phyloP scores from a whole-genome alignment of 176 grass and related monocot species.

The Pontederia crassipes region DNA sequence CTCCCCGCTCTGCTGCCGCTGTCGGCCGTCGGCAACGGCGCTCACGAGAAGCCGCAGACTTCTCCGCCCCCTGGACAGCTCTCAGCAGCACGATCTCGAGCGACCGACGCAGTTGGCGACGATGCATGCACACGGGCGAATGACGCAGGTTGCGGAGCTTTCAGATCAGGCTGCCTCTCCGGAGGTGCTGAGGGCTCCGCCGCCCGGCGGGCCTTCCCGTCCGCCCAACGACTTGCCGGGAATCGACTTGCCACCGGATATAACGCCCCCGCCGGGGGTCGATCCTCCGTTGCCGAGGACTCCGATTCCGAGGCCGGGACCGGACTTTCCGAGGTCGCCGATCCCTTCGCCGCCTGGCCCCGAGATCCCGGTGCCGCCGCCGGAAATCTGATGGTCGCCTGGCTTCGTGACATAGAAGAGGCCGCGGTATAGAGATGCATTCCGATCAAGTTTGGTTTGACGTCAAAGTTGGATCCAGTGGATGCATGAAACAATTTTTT shows the following conservation, averaged over 20 bases:
- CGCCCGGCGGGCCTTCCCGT: background rate
- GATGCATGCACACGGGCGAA: too few relatives aligned
- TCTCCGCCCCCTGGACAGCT: too few relatives aligned
- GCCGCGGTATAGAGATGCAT: too few relatives aligned
- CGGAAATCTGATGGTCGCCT: conserved; percentile 17
- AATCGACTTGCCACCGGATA: conserved; percentile 42
- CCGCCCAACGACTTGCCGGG: conserved; percentile 27
- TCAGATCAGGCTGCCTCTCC: conserved; percentile 3
- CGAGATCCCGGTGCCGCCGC: conserved; percentile 40
- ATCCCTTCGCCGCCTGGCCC: conserved; percentile 44
- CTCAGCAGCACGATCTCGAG: too few relatives aligned
- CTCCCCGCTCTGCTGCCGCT: too few relatives aligned
- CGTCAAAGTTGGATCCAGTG: too few relatives aligned
- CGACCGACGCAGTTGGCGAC: too few relatives aligned
- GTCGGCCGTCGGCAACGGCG: too few relatives aligned
- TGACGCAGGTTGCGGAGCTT: too few relatives aligned
- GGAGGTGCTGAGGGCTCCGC: conserved; percentile 11
- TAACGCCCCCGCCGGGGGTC: conserved; percentile 27
- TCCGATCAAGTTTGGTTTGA: too few relatives aligned
- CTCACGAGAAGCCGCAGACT: too few relatives aligned
- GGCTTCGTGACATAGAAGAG: background rate
- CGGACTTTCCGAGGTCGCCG: conserved; percentile 38
- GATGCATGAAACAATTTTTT: too few relatives aligned
- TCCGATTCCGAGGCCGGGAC: conserved; percentile 24
- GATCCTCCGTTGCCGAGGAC: conserved; percentile 23